Conservation (phyloP, 2,329 filamentous ascomycete species). For the Aspergillus felis region DNA sequence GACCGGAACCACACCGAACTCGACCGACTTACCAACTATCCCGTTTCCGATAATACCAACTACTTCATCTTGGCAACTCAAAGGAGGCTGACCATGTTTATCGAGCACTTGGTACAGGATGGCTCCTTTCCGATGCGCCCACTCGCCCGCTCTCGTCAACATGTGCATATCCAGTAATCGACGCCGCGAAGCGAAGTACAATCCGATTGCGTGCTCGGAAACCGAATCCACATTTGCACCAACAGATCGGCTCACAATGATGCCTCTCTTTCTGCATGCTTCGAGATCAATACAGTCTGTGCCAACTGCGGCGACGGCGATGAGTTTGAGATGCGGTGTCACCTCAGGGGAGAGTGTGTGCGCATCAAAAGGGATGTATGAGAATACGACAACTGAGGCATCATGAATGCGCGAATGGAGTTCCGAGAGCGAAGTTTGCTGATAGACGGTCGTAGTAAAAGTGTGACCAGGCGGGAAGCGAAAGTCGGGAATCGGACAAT, state of each 20-base stretch:
- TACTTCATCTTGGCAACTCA: slow-evolving; percentile 48
- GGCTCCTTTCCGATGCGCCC: slow-evolving; percentile 35
- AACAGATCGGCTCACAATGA: slow-evolving; percentile 46
- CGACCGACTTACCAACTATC: slow-evolving; percentile 35
- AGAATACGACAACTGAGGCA: slow-evolving; percentile 46
- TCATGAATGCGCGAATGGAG: slow-evolving; percentile 41
- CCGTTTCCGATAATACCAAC: slow-evolving; percentile 51
- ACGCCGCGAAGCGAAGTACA: slow-evolving; percentile 47
- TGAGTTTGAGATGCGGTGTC: slow-evolving; percentile 43
- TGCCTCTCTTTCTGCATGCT: slow-evolving; percentile 40
- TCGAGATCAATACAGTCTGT: slow-evolving; percentile 46
- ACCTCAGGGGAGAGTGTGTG: slow-evolving; percentile 39
- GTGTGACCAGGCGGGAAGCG: slow-evolving; percentile 43
- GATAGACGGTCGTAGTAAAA: slow-evolving; percentile 28
- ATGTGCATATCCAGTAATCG: slow-evolving; percentile 38
- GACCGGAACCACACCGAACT: background rate
- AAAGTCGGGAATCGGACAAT: slow-evolving; percentile 38
- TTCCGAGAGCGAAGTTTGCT: slow-evolving; percentile 29
- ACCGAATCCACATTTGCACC: slow-evolving; percentile 48
- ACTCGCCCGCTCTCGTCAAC: slow-evolving; percentile 35
- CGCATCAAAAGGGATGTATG: slow-evolving; percentile 27
- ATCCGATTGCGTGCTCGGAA: slow-evolving; percentile 48
- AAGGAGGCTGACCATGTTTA: slow-evolving; percentile 32
- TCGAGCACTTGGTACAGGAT: slow-evolving; percentile 28
- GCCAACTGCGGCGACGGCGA: slow-evolving; percentile 46